Evolutionary conservation across 2,329 filamentous ascomycete species (phyloP).

Genomic region (Xylariaceae sp.): DNA sequence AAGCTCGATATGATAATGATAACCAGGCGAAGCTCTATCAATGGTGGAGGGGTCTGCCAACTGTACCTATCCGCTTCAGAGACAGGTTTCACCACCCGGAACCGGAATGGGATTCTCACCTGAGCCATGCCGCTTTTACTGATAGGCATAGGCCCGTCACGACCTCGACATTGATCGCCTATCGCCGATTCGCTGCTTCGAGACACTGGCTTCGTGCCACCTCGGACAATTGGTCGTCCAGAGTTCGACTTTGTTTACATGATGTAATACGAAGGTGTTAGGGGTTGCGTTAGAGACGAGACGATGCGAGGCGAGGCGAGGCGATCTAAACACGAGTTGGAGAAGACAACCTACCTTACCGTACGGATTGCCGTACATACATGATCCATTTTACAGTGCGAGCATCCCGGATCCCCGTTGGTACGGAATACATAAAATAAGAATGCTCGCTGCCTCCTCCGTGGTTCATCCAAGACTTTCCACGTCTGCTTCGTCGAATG

Average conservation of each 20-base stretch:
- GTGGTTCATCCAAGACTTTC: background rate
- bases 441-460: background rate
- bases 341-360: background rate
- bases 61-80: background rate
- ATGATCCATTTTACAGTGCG: background rate
- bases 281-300: too few species aligned
- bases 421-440: background rate
- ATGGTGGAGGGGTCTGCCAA: background rate
- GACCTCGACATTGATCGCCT: background rate
- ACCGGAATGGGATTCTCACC: background rate
- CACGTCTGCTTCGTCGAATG: slow-evolving; percentile 12
- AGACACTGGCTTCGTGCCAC: background rate
- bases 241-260: background rate
- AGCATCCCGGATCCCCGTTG: background rate
- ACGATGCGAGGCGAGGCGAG: background rate
- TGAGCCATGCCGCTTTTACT: background rate
- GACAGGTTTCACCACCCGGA: background rate
- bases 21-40: background rate
- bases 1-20: background rate
- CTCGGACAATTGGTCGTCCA: background rate
- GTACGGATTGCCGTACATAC: too few species aligned
- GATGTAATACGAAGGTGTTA: background rate
- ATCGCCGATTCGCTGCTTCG: background rate
- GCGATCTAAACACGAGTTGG: background rate
- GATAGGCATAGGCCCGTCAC: background rate